These are phyloP conservation scores for Penicillium egyptiacum DNA, from an alignment of 495 filamentous ascomycete species.

Conservation along the genomic window DNA sequence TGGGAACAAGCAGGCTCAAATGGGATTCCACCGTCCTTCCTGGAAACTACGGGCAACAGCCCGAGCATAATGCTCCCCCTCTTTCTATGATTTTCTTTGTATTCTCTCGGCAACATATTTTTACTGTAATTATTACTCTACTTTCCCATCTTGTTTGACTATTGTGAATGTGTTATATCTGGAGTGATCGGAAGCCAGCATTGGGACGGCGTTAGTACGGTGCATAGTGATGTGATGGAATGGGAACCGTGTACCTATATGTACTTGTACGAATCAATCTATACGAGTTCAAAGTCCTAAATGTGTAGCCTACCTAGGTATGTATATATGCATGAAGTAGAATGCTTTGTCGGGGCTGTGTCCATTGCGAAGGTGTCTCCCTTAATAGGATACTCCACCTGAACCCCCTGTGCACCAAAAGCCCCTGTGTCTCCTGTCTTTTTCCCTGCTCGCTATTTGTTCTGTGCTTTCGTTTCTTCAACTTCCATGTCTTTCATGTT, in stretches of 20 bases:
- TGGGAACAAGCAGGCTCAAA: conserved; percentile 31
- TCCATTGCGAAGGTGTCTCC: background rate
- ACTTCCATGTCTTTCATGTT: background rate
- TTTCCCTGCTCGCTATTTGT: background rate
- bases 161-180: conserved; percentile 18
- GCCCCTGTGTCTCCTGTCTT: background rate
- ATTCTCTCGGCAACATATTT: conserved; percentile 11
- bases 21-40: conserved; percentile 30
- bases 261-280: conserved; percentile 8
- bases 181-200: conserved; percentile 26
- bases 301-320: background rate
- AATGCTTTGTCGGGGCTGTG: background rate
- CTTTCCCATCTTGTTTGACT: conserved; percentile 18
- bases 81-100: conserved; percentile 12
- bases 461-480: background rate
- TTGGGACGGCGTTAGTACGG: conserved; percentile 29
- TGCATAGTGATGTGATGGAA: conserved; percentile 22
- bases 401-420: background rate
- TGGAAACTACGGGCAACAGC: conserved; percentile 42
- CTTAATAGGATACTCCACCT: background rate
- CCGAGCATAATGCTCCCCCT: conserved; percentile 28
- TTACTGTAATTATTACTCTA: conserved; percentile 9
- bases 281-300: background rate
- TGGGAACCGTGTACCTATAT: conserved; percentile 10
- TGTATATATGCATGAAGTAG: background rate